These are phyloP conservation scores for Trametes maxima DNA, from an alignment of 768 basidiomycete species.

Conservation along the genomic window DNA sequence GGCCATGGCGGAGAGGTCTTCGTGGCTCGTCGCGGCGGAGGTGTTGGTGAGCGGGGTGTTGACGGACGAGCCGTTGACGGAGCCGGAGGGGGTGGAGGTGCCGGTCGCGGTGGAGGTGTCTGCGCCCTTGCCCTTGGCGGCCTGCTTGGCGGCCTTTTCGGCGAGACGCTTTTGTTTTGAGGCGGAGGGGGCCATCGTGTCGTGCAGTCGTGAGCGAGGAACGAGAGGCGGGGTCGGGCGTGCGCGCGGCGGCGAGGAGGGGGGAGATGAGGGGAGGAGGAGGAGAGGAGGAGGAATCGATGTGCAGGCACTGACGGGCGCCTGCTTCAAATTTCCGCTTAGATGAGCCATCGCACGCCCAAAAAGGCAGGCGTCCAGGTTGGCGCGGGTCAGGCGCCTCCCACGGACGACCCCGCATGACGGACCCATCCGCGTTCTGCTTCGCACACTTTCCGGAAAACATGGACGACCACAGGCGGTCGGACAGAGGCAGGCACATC, in stretches of 20 bases:
- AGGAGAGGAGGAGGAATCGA: slow-evolving; percentile 13
- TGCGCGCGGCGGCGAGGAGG: not conserved
- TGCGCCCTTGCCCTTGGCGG: slow-evolving; percentile 50
- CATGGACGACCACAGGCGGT: too few relatives aligned
- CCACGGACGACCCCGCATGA: not conserved
- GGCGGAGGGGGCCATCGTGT: slow-evolving; percentile 59
- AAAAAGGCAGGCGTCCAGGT: slow-evolving; percentile 15
- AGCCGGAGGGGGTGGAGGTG: slow-evolving; percentile 65
- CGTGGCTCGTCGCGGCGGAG: slow-evolving; percentile 78
- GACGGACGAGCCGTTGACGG: slow-evolving; percentile 58
- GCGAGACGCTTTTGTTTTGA: slow-evolving; percentile 94
- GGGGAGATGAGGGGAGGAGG: not conserved
- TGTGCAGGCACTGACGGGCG: slow-evolving; percentile 15
- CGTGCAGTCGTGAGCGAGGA: not conserved
- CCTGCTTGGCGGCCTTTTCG: slow-evolving; percentile 88
- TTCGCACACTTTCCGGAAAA: not conserved
- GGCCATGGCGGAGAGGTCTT: slow-evolving; percentile 84
- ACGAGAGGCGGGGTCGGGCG: not conserved
- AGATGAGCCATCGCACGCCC: slow-evolving; percentile 21
- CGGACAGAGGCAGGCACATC: too few relatives aligned
- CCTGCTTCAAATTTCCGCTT: slow-evolving; percentile 28
- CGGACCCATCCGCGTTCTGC: not conserved
- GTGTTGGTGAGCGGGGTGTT: slow-evolving; percentile 84
- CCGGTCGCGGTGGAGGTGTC: slow-evolving; percentile 50
- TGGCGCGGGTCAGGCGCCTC: not conserved